Base-by-base conservation (phyloP, 2,329 filamentous ascomycete species). In the Dactylonectria macrodidyma region DNA sequence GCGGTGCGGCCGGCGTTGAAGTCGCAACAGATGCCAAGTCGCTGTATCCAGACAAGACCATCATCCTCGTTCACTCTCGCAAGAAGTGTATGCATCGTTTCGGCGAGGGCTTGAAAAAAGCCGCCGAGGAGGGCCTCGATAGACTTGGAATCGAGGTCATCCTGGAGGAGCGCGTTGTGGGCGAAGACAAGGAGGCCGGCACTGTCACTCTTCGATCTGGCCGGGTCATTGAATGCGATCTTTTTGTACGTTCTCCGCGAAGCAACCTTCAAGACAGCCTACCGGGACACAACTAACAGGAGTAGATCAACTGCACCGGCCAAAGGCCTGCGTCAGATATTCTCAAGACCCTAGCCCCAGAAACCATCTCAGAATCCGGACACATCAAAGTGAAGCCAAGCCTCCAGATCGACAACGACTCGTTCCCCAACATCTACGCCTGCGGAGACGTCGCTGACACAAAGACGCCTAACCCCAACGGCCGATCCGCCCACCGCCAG, bases 361-460 rank as follows among this genome's bases (percentile, higher is more conserved):
- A 73, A 0, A 79, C 82, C 3, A 82, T 90, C 62, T 83, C 85
- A 0, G 70, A 78, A 3, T 84, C 83, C 0, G 86, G 85, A 2
- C 84, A 86, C 65, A 85, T 91, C 71, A 80, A 81, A 1, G 87
- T 92, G 26, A 84, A 85, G 56, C 81, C 85, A 0, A 90, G 86
- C 0, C 81, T 92, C 36, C 90, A 92, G 68, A 80, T 92, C 14
- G 74, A 78, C 8, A 85, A 88, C 70, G 78, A 82, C 2, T 65
- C 69, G 0, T 80, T 86, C 9, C 81, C 84, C 2, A 85, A 89
- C 67, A 82, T 92, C 2, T 92, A 90, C 71, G 87, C 87, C 1
- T 85, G 89, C n/a, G 91, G 91, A 19, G 90, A 92, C 69, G 88
- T 93, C 5, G 86, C 89, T 4, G 86, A 88, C 30, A 85, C 84